Percentiles rank a stretch among this genome's conserved stretches.
Conservation (phyloP, 441 rosid genomes). For the Euphorbia schlechtendalii region DNA sequence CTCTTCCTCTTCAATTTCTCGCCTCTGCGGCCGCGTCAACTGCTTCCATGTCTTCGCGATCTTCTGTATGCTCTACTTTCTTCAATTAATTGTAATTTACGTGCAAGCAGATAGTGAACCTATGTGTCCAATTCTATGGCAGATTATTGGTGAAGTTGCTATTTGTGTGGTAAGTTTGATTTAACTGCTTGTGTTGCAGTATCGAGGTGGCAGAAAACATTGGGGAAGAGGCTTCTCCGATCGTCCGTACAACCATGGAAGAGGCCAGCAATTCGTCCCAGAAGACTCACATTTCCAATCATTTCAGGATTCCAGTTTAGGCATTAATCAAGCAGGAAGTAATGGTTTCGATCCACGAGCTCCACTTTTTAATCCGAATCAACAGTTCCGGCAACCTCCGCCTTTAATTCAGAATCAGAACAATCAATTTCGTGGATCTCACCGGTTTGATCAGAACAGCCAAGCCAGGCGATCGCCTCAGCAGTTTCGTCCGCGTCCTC, state of each 20-base stretch:
- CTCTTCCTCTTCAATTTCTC: constrained; percentile 24
- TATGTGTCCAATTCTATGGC: not conserved
- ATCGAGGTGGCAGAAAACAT: constrained; percentile 45
- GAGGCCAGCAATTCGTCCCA: constrained; percentile 33
- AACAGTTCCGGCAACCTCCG: constrained; percentile 29
- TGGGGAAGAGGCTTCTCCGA: constrained; percentile 48
- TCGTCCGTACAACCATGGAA: constrained; percentile 27
- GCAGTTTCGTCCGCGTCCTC: constrained; percentile 31
- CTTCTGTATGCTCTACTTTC: constrained; percentile 27
- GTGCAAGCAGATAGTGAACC: not conserved
- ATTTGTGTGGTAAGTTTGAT: not conserved
- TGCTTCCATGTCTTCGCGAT: constrained; percentile 36
- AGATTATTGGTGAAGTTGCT: not conserved
- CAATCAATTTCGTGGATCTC: constrained; percentile 28
- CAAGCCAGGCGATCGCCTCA: constrained; percentile 33
- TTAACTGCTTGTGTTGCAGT: constrained; percentile 31
- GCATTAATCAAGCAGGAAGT: constrained; percentile 29
- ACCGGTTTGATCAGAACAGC: constrained; percentile 20
- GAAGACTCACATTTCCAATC: constrained; percentile 47
- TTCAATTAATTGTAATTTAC: not conserved
- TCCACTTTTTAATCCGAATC: constrained; percentile 28
- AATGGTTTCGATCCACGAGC: constrained; percentile 20
- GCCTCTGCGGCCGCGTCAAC: constrained; percentile 23
- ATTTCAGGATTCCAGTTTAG: constrained; percentile 38
- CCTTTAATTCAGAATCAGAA: constrained; percentile 26